phyloP scores from a whole-genome alignment of 345 rosid genomes.

The Eucalyptus sp. region DNA sequence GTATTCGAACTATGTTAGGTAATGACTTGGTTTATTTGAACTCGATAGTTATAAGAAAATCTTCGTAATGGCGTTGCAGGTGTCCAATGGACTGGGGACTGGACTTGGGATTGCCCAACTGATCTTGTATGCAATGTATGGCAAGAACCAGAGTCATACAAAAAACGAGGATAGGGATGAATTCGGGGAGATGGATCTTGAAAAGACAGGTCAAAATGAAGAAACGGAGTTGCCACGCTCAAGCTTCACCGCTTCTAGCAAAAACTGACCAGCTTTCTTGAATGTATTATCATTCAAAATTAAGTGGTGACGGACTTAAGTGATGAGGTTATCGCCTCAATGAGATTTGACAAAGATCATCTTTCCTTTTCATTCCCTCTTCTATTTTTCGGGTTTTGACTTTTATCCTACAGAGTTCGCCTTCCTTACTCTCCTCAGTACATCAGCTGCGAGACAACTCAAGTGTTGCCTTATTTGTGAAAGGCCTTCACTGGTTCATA shows the following conservation, averaged over 20 bases:
- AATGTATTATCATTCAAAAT: not conserved
- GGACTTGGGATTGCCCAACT: constrained; percentile 19
- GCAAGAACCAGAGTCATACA: not conserved
- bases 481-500: not conserved
- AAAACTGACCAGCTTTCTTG: not conserved
- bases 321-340: not conserved
- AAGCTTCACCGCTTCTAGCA: not conserved
- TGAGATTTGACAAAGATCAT: not conserved
- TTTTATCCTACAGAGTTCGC: not conserved
- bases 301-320: not conserved
- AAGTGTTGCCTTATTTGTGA: not conserved
- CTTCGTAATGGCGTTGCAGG: not conserved
- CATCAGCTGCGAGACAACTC: not conserved
- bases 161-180: not conserved
- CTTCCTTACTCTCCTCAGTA: not conserved
- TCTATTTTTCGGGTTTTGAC: not conserved
- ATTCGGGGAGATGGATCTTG: not conserved
- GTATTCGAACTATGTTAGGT: not conserved
- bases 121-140: constrained; percentile 21
- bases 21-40: not conserved
- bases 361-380: not conserved
- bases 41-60: not conserved
- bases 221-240: not conserved
- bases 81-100: constrained; percentile 23
- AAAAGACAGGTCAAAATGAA: not conserved